Evolutionary conservation across 2,329 filamentous ascomycete genomes (phyloP).

Genomic region (Pezicula neosporulosa): DNA sequence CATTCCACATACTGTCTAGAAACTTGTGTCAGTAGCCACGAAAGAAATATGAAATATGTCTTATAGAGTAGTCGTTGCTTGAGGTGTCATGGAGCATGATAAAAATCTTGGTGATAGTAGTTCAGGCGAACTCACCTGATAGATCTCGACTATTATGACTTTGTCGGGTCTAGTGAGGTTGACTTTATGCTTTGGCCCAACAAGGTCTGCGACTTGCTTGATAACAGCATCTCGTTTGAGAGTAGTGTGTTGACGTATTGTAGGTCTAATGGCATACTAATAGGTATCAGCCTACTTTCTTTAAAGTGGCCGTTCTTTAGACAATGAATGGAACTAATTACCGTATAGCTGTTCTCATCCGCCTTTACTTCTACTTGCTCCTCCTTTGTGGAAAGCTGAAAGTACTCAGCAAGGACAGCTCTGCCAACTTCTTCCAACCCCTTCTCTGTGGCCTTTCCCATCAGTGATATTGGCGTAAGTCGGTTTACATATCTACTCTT

Average conservation of each 20-base stretch:
- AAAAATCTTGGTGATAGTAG: not conserved
- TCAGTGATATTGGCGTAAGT: constrained; percentile 51
- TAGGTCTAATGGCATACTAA: constrained; percentile 83
- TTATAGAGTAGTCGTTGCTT: constrained; percentile 1
- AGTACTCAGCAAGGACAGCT: constrained; percentile 60
- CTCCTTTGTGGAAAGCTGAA: constrained; percentile 41
- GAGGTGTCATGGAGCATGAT: constrained; percentile 11
- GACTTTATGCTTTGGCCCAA: constrained; percentile 69
- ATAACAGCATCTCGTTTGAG: constrained; percentile 69
- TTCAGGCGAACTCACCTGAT: constrained; percentile 54
- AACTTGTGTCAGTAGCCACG: constrained; percentile 12
- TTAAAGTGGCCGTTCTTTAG: not conserved
- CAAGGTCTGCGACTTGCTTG: constrained; percentile 54
- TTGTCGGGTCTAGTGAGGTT: constrained; percentile 76
- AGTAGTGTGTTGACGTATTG: constrained; percentile 67
- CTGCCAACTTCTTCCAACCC: constrained; percentile 64
- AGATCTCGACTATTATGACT: constrained; percentile 76
- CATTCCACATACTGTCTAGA: constrained; percentile 71
- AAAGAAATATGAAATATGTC: too few relatives aligned
- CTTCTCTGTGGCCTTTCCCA: constrained; percentile 64
- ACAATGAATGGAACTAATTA: constrained; percentile 10
- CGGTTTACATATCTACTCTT: constrained; percentile 57
- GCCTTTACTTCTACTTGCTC: constrained; percentile 15
- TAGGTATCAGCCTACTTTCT: not conserved
- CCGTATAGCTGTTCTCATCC: constrained; percentile 17